Conservation (phyloP, 2,329 filamentous ascomycete species). For the Myriosclerotinia duriaeana region DNA sequence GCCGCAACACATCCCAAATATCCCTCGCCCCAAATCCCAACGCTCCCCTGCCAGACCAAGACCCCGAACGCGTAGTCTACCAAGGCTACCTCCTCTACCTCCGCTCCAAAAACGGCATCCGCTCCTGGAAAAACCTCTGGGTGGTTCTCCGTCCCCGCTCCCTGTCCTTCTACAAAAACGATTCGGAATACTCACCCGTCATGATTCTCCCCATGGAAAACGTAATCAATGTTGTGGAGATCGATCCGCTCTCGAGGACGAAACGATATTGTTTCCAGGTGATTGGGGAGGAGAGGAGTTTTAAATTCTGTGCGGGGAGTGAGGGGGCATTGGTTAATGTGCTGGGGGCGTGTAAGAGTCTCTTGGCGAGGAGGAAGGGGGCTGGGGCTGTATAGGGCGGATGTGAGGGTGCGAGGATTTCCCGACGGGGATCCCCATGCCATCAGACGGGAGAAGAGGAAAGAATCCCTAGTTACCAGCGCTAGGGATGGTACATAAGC, state of each 20-base stretch:
- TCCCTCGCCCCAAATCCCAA: conserved; percentile 52
- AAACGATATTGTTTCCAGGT: conserved; percentile 88
- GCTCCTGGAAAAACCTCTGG: conserved; percentile 95
- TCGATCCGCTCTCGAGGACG: conserved; percentile 80
- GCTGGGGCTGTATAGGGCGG: conserved; percentile 23
- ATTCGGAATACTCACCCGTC: conserved; percentile 82
- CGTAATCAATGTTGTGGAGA: conserved; percentile 88
- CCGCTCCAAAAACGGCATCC: conserved; percentile 77
- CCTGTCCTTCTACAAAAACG: conserved; percentile 89
- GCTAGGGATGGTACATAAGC: conserved; percentile 15
- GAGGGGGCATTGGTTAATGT: conserved; percentile 83
- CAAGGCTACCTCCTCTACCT: conserved; percentile 87
- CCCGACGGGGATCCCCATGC: too few species aligned
- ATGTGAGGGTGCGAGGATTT: too few species aligned
- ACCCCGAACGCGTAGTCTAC: conserved; percentile 87
- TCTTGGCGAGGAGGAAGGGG: conserved; percentile 69
- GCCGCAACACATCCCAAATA: conserved; percentile 61
- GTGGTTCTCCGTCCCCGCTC: conserved; percentile 83
- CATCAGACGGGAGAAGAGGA: not conserved
- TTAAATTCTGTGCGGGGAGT: conserved; percentile 71
- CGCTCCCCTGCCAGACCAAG: conserved; percentile 50
- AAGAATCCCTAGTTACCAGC: not conserved
- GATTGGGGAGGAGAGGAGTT: conserved; percentile 87
- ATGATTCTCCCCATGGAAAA: conserved; percentile 76
- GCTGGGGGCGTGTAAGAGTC: conserved; percentile 87